Evolutionary conservation across 2,329 filamentous ascomycete genomes (phyloP), one percentile per base, ranked within the genome.

Genomic region (Botrytis medusae): DNA sequence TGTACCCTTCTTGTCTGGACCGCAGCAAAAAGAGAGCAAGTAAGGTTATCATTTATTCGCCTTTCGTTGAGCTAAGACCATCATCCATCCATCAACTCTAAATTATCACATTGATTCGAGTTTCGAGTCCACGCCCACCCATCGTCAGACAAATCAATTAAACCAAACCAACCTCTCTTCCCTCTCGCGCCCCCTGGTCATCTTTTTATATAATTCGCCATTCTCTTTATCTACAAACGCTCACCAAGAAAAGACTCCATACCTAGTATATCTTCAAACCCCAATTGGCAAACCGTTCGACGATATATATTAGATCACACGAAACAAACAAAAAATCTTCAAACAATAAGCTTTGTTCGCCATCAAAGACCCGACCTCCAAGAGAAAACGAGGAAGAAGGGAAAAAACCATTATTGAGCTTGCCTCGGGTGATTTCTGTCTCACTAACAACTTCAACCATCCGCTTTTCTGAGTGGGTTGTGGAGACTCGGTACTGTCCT

Each of bases 401-500:
- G 20, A 48, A 37, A n/a, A 18, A 54, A 65, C n/a, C 32, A n/a
- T 54, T 46, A 32, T 67, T 67, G 46, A 34, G n/a, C 64, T 67
- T 67, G 46, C 46, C 64, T 67, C 46, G 32, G 64, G 64, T 54
- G 46, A 54, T 54, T 57, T 54, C 32, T 51, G 46, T 67, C 64
- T 37, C 64, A 51, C 64, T 40, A 65, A 37, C 32, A 51, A 67
- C 46, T 64, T 46, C 61, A 64, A 64, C 44, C 64, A 51, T 67
- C 64, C 44, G 64, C 64, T 67, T 54, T 48, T 54, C 48, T 57
- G 51, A 54, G 46, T 51, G 44, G 44, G 46, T n/a, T 51, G 64
- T 67, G 64, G 64, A 54, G 64, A 67, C 64, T 54, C 64, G 64
- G 64, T 67, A 67, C 32, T 67, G 46, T 67, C 9, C 64, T 67